Conservation (phyloP, 2,329 filamentous ascomycete species). For the Kalmusia sp. region DNA sequence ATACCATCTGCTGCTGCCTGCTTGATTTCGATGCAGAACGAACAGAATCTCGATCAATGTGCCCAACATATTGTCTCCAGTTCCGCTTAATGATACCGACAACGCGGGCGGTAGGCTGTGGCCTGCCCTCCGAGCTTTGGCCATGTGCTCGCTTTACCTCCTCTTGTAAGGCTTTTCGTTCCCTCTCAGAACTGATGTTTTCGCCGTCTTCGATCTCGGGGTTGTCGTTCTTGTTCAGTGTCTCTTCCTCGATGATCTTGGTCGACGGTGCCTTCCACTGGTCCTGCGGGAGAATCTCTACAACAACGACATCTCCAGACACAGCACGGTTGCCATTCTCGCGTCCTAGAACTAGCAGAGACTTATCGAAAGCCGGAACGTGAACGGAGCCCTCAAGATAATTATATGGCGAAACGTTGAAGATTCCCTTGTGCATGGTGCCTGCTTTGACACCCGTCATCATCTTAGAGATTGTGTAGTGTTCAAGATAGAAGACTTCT, state of each 20-base stretch:
- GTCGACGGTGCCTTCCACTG: slow-evolving; percentile 97
- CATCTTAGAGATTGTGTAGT: slow-evolving; percentile 88
- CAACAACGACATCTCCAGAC: slow-evolving; percentile 89
- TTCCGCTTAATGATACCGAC: slow-evolving; percentile 94
- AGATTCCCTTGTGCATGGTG: slow-evolving; percentile 89
- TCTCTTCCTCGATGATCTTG: slow-evolving; percentile 94
- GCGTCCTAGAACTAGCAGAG: slow-evolving; percentile 84
- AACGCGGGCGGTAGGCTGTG: slow-evolving; percentile 90
- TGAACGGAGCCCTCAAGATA: slow-evolving; percentile 94
- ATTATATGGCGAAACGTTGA: slow-evolving; percentile 97
- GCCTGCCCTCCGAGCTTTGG: slow-evolving; percentile 74
- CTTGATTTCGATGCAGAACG: slow-evolving; percentile 76
- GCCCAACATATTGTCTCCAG: slow-evolving; percentile 97
- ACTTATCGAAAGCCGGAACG: slow-evolving; percentile 87
- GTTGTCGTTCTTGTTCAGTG: slow-evolving; percentile 90
- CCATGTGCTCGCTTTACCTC: slow-evolving; percentile 87
- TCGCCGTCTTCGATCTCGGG: slow-evolving; percentile 78
- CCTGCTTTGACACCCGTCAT: slow-evolving; percentile 92
- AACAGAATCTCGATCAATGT: slow-evolving; percentile 87
- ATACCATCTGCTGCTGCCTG: slow-evolving; percentile 88
- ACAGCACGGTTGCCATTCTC: slow-evolving; percentile 97
- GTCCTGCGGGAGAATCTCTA: slow-evolving; percentile 90
- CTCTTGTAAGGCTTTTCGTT: slow-evolving; percentile 86
- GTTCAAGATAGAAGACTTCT: slow-evolving; percentile 85
- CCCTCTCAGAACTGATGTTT: slow-evolving; percentile 85